Evolutionary conservation across 169 alveolate species (phyloP).

Genomic region (Babesia bigemina): DNA sequence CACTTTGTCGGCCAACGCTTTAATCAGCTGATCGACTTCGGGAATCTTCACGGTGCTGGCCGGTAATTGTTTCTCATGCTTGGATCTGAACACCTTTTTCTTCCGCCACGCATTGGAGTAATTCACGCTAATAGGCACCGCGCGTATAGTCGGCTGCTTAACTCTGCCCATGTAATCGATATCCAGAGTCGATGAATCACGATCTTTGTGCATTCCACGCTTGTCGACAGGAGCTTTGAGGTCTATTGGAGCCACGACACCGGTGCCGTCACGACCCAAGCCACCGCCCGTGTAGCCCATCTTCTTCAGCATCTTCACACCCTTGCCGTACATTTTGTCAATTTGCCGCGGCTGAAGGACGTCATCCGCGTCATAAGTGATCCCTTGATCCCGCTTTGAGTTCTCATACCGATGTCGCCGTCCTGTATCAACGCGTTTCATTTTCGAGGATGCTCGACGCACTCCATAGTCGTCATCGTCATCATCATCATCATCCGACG

Average conservation of each 20-base stretch:
- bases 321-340: constrained; percentile 65
- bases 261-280: constrained; percentile 64
- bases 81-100: neutral
- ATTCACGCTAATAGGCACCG: neutral
- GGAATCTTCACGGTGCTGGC: neutral
- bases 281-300: constrained; percentile 73
- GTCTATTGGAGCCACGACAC: constrained; percentile 48
- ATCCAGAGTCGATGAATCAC: neutral
- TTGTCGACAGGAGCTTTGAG: neutral
- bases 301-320: constrained; percentile 60
- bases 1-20: constrained; percentile 13
- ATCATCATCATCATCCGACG: constrained; percentile 7
- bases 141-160: neutral
- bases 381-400: neutral
- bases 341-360: constrained; percentile 22
- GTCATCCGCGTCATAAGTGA: constrained; percentile 19
- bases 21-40: constrained; percentile 8
- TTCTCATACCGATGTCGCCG: neutral
- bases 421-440: neutral
- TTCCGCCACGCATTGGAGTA: constrained; percentile 23
- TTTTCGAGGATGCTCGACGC: neutral
- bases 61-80: neutral
- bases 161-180: neutral
- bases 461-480: neutral
- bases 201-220: constrained; percentile 11